Evolutionary conservation across 192 early-diverging fungal species (phyloP).

Genomic region (Podila verticillata): DNA sequence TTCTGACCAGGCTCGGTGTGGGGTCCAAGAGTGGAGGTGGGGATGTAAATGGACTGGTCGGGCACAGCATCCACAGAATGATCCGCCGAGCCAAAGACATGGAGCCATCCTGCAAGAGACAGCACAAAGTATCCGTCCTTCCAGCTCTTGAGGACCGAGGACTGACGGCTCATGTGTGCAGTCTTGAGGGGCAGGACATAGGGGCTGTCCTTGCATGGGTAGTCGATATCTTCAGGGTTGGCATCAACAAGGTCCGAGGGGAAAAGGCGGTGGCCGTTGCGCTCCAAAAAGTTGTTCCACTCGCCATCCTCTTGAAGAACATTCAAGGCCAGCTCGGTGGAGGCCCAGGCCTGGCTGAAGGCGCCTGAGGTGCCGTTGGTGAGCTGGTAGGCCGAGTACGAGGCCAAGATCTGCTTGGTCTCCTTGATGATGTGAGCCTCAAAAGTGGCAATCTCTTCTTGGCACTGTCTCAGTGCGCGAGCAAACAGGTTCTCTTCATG

Average conservation of each 20-base stretch:
- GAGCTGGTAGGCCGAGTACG: slow-evolving; percentile 35
- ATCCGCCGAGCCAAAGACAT: slow-evolving; percentile 47
- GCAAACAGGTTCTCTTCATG: slow-evolving; percentile 46
- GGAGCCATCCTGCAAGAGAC: slow-evolving; percentile 53
- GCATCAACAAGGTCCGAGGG: slow-evolving; percentile 53
- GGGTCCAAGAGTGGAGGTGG: slow-evolving; percentile 33
- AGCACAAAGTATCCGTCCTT: slow-evolving; percentile 56
- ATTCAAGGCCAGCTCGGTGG: slow-evolving; percentile 40
- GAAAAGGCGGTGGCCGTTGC: slow-evolving; percentile 45
- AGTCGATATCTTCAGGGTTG: slow-evolving; percentile 52
- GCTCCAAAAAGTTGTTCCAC: slow-evolving; percentile 51
- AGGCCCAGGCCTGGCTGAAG: slow-evolving; percentile 32
- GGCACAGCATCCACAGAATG: slow-evolving; percentile 33
- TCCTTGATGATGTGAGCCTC: slow-evolving; percentile 39
- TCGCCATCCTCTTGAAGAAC: slow-evolving; percentile 50
- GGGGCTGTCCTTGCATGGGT: slow-evolving; percentile 52
- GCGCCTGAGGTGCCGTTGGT: slow-evolving; percentile 8
- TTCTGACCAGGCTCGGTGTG: slow-evolving; percentile 25
- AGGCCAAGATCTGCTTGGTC: slow-evolving; percentile 36
- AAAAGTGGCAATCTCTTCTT: slow-evolving; percentile 39
- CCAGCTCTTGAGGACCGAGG: slow-evolving; percentile 54
- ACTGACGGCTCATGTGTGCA: slow-evolving; percentile 48
- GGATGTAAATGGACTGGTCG: slow-evolving; percentile 55
- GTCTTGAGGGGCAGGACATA: slow-evolving; percentile 49
- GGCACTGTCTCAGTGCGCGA: slow-evolving; percentile 43